Base-by-base conservation (phyloP, 2,329 filamentous ascomycete genomes). In the Zasmidium citrigriseum region DNA sequence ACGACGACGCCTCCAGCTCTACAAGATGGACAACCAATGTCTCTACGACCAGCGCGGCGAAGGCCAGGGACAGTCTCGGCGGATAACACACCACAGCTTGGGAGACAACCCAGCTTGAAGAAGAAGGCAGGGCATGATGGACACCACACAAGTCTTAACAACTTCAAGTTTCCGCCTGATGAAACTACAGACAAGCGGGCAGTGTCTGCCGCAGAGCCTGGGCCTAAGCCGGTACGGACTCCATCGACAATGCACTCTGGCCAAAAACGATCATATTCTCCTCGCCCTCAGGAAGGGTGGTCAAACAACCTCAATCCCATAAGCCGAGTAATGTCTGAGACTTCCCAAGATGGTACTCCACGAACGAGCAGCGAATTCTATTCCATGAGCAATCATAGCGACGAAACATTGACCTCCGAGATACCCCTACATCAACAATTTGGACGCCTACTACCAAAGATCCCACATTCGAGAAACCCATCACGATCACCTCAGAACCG, bases 281-380 rank as follows among this genome's bases (percentile, higher is more conserved):
- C 72, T 20, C 69, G 71, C 11, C 71, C 71, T 16, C 64, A 68
- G 27, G 74, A 76, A n/a, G 62, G 64, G 12, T 70, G 65, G 64
- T 83, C 83, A 57, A 78, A 81, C 38, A 89, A 86, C 38, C 59
- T 73, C 2, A 73, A 83, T 22, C 85, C 87, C 1, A 81, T 86
- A 18, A 83, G 88, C 4, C 81, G 88, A 52, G 86, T 96, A 52
- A 80, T 96, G 54, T 91, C 92, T 2, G 88, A 89, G 27, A 88
- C 89, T 16, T 96, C 90, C 67, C 80, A 89, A 64, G 84, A 85
- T 60, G 86, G 85, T 3, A 98, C 93, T 24, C 92, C 91, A 22
- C 83, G 95, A 67, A 96, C 91, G 64, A 99, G 95, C 72, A 90
- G 89, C 54, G 95, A 99, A 70, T 96, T 98, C 68, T 98, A 96